phyloP scores from a whole-genome alignment of 495 filamentous ascomycete genomes.

The Aspergillus saccharolyticus region DNA sequence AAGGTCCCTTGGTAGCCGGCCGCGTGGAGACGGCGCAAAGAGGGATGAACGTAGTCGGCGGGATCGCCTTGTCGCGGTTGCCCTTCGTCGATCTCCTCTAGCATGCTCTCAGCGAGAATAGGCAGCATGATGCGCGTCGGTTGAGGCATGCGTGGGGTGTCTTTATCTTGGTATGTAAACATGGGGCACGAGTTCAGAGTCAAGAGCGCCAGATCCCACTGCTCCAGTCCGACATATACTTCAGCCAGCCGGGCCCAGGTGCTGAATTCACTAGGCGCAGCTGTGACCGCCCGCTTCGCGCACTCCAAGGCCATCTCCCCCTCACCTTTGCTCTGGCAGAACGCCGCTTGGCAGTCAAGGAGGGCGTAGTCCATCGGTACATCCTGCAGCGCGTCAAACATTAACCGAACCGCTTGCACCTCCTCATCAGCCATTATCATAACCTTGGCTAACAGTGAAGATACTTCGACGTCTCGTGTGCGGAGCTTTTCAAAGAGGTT shows the following conservation, averaged over 20 bases:
- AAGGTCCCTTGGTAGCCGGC: slow-evolving; percentile 90
- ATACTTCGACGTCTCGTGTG: slow-evolving; percentile 84
- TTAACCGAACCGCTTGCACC: slow-evolving; percentile 82
- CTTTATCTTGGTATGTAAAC: slow-evolving; percentile 99
- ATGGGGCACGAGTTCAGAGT: slow-evolving; percentile 99
- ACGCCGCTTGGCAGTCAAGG: slow-evolving; percentile 89
- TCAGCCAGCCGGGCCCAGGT: slow-evolving; percentile 94
- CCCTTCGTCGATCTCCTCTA: slow-evolving; percentile 93
- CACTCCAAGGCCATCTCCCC: slow-evolving; percentile 84
- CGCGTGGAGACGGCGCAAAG: slow-evolving; percentile 79
- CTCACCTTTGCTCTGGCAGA: slow-evolving; percentile 81
- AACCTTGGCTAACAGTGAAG: slow-evolving; percentile 84
- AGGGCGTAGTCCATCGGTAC: slow-evolving; percentile 94
- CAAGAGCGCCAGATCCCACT: slow-evolving; percentile 87
- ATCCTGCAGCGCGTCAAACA: slow-evolving; percentile 83
- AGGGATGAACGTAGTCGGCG: slow-evolving; percentile 80
- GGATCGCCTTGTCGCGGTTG: slow-evolving; percentile 65
- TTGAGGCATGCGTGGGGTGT: slow-evolving; percentile 88
- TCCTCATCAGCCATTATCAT: slow-evolving; percentile 92
- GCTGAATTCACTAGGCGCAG: slow-evolving; percentile 92
- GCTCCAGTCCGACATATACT: slow-evolving; percentile 85
- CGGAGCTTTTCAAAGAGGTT: slow-evolving; percentile 97
- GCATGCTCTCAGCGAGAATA: slow-evolving; percentile 77
- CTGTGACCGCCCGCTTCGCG: slow-evolving; percentile 88
- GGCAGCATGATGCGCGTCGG: slow-evolving; percentile 82